These are phyloP conservation scores for Beta corolliflora DNA, from an alignment of 179 eudicot species.

Conservation along the genomic window DNA sequence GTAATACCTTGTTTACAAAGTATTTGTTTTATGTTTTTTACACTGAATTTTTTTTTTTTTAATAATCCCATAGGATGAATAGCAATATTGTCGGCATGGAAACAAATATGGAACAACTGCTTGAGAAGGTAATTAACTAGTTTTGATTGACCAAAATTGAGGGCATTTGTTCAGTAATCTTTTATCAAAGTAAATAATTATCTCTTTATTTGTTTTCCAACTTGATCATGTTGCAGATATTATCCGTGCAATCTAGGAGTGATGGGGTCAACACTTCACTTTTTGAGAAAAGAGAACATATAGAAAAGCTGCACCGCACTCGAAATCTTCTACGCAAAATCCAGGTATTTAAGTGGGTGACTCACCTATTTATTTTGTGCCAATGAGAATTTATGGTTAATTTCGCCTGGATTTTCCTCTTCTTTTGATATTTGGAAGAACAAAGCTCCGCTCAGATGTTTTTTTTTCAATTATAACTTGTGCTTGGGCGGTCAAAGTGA, in stretches of 20 bases:
- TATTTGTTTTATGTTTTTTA: slow-evolving; percentile 9
- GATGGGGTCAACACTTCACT: slow-evolving; percentile 95
- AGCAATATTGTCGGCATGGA: slow-evolving; percentile 96
- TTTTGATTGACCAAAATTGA: neutral
- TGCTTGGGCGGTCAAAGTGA: no score
- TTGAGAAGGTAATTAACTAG: slow-evolving; percentile 68
- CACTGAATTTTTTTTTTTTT: neutral
- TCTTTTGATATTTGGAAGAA: neutral
- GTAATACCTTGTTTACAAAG: neutral
- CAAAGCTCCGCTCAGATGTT: no score
- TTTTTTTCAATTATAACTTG: no score
- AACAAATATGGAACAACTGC: slow-evolving; percentile 95
- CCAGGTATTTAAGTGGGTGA: slow-evolving; percentile 61
- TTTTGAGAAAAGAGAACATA: slow-evolving; percentile 91
- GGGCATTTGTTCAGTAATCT: neutral
- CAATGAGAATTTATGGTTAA: neutral
- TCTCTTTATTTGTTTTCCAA: slow-evolving; percentile 21
- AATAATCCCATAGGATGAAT: slow-evolving; percentile 72
- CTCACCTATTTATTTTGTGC: neutral
- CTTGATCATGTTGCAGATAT: slow-evolving; percentile 55
- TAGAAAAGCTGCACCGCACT: slow-evolving; percentile 95
- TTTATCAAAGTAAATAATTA: slow-evolving; percentile 18
- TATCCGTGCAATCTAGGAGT: slow-evolving; percentile 95
- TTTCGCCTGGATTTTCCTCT: neutral
- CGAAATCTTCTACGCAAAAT: slow-evolving; percentile 96